phyloP scores from a whole-genome alignment of 129 eudicot genomes.

The Pseudognaphalium luteoalbum region DNA sequence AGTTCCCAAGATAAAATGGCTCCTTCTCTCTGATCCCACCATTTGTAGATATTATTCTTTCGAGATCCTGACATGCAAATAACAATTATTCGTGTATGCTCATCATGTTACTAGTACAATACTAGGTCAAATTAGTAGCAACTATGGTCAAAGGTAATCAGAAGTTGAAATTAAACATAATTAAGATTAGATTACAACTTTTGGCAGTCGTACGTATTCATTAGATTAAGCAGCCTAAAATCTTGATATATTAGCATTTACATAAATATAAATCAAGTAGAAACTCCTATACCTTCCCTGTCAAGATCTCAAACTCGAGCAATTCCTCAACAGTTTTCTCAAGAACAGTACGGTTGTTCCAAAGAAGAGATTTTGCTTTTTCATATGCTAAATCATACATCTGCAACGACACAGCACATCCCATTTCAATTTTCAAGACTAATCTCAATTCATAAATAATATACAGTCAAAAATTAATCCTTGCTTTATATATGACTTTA shows the following conservation, averaged over 20 bases:
- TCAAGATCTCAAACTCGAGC: slow-evolving; percentile 71
- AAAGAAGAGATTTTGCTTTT: slow-evolving; percentile 78
- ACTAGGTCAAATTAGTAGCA: slow-evolving; percentile 11
- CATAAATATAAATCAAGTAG: slow-evolving; percentile 8
- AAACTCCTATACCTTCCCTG: slow-evolving; percentile 67
- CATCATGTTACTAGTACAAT: neutral
- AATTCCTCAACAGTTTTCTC: slow-evolving; percentile 83
- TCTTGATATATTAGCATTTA: neutral
- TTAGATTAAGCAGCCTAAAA: neutral
- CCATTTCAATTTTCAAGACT: slow-evolving; percentile 21
- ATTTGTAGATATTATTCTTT: slow-evolving; percentile 61
- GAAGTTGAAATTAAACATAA: neutral
- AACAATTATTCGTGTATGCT: slow-evolving; percentile 1
- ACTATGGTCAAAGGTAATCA: slow-evolving; percentile 14
- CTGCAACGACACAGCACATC: slow-evolving; percentile 41
- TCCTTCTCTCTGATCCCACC: slow-evolving; percentile 75
- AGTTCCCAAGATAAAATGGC: slow-evolving; percentile 70
- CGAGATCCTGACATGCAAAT: slow-evolving; percentile 63
- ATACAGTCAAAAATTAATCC: neutral
- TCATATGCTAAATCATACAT: slow-evolving; percentile 79
- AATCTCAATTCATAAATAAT: neutral
- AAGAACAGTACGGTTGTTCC: slow-evolving; percentile 63
- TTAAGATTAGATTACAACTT: neutral
- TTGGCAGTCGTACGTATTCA: neutral
- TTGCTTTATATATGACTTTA: neutral